Base-by-base conservation (phyloP, 129 eudicot genomes). In the Chrysanthemum seticuspe region DNA sequence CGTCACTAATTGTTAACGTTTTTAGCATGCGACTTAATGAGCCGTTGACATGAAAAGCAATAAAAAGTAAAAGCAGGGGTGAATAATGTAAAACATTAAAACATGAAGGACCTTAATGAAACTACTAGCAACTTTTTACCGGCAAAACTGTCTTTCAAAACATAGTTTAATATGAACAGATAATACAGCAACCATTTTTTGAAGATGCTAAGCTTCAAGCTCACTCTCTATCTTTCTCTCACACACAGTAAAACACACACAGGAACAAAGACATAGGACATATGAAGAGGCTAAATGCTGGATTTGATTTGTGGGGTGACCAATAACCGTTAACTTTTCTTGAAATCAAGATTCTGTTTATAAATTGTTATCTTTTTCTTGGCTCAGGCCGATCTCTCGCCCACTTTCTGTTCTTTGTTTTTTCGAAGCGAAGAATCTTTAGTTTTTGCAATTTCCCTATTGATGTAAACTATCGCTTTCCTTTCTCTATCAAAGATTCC, bases 371-470 rank as follows among this genome's bases (percentile, higher is more conserved):
- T 65, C 86, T 62, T 79, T 76, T 76, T 40, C 10, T 51, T 70
- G 75, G 73, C 79, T 52, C 47, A 40, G 47, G 10, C 87, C 89
- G 85, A 85, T 87, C 83, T 70, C 51, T 66, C 74, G 72, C 83
- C 76, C 78, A 77, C 83, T 81, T 84, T 76, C 72, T 53, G 36
- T 81, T 63, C 68, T 50, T 85, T 74, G 79, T 82, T 75, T 81
- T 40, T 78, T 78, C 74, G 78, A 87, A 91, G 96, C 92, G 66
- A 88, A 88, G 96, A 91, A 79, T 84, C 83, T 78, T 82, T 82
- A 60, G 62, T 56, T 50, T 53, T 83, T 29, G 65, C 72, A 68
- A 81, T 31, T 31, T 31, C 36, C 36, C 36, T 31, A 31, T 48
- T 61, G 50, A 36, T 36, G 47, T 7, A 40, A 40, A 40, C 77